Evolutionary conservation across 2,329 filamentous ascomycete genomes (phyloP).

Genomic region (Colletotrichum filicis): DNA sequence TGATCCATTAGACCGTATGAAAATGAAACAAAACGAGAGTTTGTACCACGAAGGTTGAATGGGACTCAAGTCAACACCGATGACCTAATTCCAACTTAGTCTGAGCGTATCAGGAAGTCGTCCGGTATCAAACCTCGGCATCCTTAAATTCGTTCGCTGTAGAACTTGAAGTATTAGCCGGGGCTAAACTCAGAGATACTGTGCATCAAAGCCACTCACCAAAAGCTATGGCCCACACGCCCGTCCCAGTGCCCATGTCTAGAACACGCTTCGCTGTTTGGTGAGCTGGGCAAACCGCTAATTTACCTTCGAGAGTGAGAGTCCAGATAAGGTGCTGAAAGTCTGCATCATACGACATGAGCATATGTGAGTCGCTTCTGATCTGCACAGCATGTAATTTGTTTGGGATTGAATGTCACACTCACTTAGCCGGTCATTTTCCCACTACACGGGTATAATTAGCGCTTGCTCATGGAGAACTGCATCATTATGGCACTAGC

Average conservation of each 20-base stretch:
- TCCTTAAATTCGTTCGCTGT: slow-evolving; percentile 44
- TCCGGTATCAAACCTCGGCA: slow-evolving; percentile 36
- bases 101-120: no score
- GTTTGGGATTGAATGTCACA: not conserved
- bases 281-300: slow-evolving; percentile 40
- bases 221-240: slow-evolving; percentile 56
- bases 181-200: not conserved
- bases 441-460: slow-evolving; percentile 33
- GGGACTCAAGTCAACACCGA: slow-evolving; percentile 46
- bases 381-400: no score
- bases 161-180: not conserved
- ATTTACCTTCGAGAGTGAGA: slow-evolving; percentile 43
- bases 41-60: slow-evolving; percentile 45
- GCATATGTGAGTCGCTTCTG: no score
- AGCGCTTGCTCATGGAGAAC: no score
- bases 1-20: not conserved
- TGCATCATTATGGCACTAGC: not conserved
- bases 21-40: not conserved
- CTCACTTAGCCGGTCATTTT: slow-evolving; percentile 42
- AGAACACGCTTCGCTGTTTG: slow-evolving; percentile 45
- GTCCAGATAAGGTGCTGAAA: slow-evolving; percentile 48
- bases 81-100: slow-evolving; percentile 14
- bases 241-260: slow-evolving; percentile 60
- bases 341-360: slow-evolving; percentile 35
- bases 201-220: slow-evolving; percentile 31